Base-by-base conservation (phyloP, 1,284 basidiomycete genomes). In the Anthracocystis panici-leucophaei region DNA sequence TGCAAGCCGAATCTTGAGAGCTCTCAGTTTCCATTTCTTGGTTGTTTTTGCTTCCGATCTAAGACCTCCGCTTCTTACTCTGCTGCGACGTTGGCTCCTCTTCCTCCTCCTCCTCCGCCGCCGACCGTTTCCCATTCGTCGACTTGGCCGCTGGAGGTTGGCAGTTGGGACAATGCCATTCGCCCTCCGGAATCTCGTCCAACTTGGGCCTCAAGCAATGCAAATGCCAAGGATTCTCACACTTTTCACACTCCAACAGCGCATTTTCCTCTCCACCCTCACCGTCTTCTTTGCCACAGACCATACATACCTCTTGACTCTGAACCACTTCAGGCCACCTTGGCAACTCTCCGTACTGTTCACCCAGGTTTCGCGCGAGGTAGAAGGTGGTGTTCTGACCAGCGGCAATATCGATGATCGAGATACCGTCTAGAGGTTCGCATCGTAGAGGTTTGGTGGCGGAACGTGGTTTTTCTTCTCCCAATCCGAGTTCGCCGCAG, bases 141-240 rank as follows among this genome's bases (percentile, higher is more conserved):
- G 21, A 21, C 27, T 44, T 58, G 4, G 52, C n/a, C n/a, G 55
- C 57, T 6, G 62, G 51, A 8, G 58, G 63, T 31, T 61, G 58
- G 12, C 81, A 85, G 35, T 68, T 54, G 21, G 70, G 72, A 54
- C 81, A 83, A 58, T 79, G 69, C 78, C 79, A 81, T 56, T 82
- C 77, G 54, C 92, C 95, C 23, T 93, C 92, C 0, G 95, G 95
- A 16, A 95, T 87, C 1, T 88, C 90, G 16, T 87, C 83, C 53
- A 98, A 86, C 3, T 93, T 92, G 8, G 94, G 95, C 35, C 88
- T 86, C 52, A 96, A 89, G 84, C 95, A 98, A 5, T 88, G 88
- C 14, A 92, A 87, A 84, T 98, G 95, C 84, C 92, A 97, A 0
- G 94, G 93, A 50, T 89, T 89, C 82, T 97, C 95, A 84, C 95